These are phyloP conservation scores for Fusarium citri DNA, from an alignment of 2,329 filamentous ascomycete genomes.

Conservation along the genomic window DNA sequence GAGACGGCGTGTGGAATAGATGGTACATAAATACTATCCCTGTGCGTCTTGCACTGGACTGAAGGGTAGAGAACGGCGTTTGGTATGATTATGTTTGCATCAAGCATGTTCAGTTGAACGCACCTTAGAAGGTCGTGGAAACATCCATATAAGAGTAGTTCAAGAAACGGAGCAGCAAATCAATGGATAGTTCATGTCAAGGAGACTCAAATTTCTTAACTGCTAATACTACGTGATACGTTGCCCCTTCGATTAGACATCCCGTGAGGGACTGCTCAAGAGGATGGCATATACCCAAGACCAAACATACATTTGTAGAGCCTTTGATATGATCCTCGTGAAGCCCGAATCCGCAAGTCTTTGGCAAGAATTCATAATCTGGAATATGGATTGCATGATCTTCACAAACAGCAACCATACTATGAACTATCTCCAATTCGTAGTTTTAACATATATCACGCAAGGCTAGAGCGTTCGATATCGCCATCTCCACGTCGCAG, in stretches of 20 bases:
- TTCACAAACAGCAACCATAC: background rate
- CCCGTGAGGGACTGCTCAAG: background rate
- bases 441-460: background rate
- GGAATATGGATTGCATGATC: background rate
- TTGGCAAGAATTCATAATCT: background rate
- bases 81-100: conserved; percentile 29
- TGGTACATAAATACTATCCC: conserved; percentile 16
- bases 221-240: background rate
- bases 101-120: conserved; percentile 27
- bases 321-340: background rate
- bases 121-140: conserved; percentile 7
- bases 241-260: background rate
- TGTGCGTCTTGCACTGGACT: conserved; percentile 14
- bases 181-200: conserved; percentile 18
- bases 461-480: background rate
- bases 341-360: background rate
- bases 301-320: background rate
- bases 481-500: conserved; percentile 26
- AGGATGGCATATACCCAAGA: background rate
- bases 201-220: background rate
- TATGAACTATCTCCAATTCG: background rate
- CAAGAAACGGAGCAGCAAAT: conserved; percentile 15
- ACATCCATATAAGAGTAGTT: conserved; percentile 17
- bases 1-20: conserved; percentile 34
- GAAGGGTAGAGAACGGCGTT: conserved; percentile 31